A percentile compares a stretch with the other conserved stretches of the same genome.
Evolutionary conservation across 129 eudicot genomes (phyloP).

Genomic region (Flaveria bidentis): DNA sequence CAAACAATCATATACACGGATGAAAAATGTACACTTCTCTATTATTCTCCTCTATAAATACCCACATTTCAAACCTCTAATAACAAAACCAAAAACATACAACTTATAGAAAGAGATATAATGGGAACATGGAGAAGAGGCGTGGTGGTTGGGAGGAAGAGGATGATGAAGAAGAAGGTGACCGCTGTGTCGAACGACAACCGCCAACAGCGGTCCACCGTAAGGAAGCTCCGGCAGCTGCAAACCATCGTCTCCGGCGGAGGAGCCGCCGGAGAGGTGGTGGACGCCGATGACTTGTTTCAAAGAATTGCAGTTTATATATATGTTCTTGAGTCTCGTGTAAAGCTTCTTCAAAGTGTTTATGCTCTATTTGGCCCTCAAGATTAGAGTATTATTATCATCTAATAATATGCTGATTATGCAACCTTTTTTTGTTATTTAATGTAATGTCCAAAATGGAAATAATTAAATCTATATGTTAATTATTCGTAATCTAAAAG

Average conservation of each 20-base stretch:
- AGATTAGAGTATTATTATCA: not conserved
- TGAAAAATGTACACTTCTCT: not conserved
- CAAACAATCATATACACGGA: constrained; percentile 15
- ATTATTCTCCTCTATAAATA: constrained; percentile 31
- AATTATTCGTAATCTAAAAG: not conserved
- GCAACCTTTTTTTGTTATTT: not conserved
- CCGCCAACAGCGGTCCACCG: not conserved
- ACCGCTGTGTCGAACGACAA: not conserved
- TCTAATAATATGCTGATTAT: constrained; percentile 5
- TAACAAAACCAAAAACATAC: not conserved
- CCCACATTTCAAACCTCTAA: constrained; percentile 9
- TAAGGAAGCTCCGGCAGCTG: constrained; percentile 40
- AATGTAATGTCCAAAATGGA: not conserved
- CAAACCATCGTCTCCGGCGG: constrained; percentile 30
- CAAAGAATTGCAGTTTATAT: constrained; percentile 34
- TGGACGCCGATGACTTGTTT: constrained; percentile 30
- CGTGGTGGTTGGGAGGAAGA: constrained; percentile 17
- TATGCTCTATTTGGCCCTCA: constrained; percentile 33
- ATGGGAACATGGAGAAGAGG: constrained; percentile 28
- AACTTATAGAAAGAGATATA: constrained; percentile 10
- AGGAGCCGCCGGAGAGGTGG: constrained; percentile 8
- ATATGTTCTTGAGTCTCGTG: constrained; percentile 35
- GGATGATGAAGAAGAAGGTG: constrained; percentile 14
- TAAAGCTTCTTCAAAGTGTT: constrained; percentile 32
- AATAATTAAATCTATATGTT: not conserved